Evolutionary conservation across 2,329 filamentous ascomycete genomes (phyloP), one percentile per base, ranked within the genome.

Genomic region (Rutstroemia sp.): DNA sequence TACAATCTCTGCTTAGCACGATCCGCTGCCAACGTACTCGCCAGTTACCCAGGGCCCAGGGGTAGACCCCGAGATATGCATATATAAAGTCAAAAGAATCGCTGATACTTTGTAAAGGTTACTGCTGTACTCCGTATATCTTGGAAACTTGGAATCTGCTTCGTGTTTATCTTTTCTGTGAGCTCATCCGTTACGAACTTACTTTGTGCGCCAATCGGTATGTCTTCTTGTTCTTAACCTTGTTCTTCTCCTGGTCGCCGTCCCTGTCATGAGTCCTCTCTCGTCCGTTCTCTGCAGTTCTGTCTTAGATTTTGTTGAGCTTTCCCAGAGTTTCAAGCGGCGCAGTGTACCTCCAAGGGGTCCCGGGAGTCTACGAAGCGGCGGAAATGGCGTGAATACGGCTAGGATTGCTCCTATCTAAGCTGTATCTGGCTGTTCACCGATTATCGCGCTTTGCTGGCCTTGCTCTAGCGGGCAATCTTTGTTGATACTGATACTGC

Each of bases 391-490:
- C 14, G 45, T 49, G 17, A 42, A 21, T 19, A n/a, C 25, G 14
- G n/a, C 44, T 14, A n/a, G n/a, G 19, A 25, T 42, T 12, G 27
- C 17, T 49, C 52, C 52, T 49, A 23, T 53, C 45, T 54, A 17
- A 38, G 34, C 45, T 17, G 14, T 34, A 25, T 49, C 38, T 38
- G 34, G 52, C 48, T 49, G 38, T 36, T 16, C 27, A 54, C 45
- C 36, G 52, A 54, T 49, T 54, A 34, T 49, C 45, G 45, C 45
- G 45, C 34, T 49, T 30, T 17, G 45, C n/a, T 49, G 45, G 52
- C 46, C 42, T 45, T 30, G 34, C 2, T 47, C 30, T 47, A 48
- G 51, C 39, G 51, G 42, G 30, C 17, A 38, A 54, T 25, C 42
- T 47, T 47, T 47, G 19, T 25, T 54, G 46, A 23, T 45, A 16